phyloP scores from a whole-genome alignment of 176 grass and related monocot genomes.

The Ensete glaucum region DNA sequence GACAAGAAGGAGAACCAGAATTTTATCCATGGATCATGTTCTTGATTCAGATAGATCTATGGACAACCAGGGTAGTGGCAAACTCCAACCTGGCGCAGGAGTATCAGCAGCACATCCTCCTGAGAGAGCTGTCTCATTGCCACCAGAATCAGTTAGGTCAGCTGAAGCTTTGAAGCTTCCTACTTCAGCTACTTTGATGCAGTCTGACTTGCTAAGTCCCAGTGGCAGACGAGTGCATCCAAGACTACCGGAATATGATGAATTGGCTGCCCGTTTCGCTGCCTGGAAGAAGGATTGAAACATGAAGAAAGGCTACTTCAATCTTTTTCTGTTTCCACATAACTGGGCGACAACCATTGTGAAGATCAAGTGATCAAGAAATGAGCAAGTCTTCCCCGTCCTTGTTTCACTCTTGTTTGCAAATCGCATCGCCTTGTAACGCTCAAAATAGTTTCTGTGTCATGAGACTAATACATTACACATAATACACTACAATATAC shows the following conservation, averaged over 20 bases:
- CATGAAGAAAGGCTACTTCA: background rate
- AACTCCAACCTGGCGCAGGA: conserved; percentile 4
- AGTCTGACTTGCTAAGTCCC: conserved; percentile 28
- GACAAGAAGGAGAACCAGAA: conserved; percentile 15
- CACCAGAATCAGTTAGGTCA: conserved; percentile 17
- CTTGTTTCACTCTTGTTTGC: background rate
- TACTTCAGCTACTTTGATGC: conserved; percentile 35
- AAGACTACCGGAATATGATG: conserved; percentile 42
- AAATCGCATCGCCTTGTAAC: background rate
- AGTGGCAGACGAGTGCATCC: conserved; percentile 35
- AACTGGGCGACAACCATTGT: background rate
- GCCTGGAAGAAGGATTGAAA: conserved; percentile 35
- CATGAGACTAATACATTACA: background rate
- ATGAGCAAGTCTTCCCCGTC: background rate
- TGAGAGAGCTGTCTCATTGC: conserved; percentile 33
- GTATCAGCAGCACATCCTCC: conserved; percentile 2
- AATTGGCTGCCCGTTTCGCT: conserved; percentile 42
- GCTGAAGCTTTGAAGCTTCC: conserved; percentile 13
- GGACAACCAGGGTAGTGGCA: background rate
- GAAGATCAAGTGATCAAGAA: background rate
- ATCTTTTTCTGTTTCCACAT: background rate
- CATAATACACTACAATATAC: too few species aligned
- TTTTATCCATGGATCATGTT: conserved; percentile 20
- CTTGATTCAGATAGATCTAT: conserved; percentile 1
- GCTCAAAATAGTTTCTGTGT: background rate